phyloP scores from a whole-genome alignment of 202 grass and related monocot genomes.

The Setaria italica region DNA sequence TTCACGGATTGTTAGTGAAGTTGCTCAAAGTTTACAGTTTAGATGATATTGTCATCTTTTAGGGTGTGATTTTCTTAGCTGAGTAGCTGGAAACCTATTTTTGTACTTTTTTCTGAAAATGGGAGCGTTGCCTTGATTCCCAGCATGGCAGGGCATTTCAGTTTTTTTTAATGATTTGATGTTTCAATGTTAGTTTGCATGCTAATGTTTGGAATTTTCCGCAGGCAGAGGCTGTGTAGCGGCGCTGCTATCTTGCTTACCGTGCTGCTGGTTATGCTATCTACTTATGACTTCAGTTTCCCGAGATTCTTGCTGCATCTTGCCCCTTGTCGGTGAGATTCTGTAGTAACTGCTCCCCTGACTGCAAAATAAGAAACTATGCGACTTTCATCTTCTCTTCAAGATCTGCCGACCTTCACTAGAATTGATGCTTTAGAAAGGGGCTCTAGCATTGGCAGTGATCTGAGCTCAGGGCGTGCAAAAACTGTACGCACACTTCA shows the following conservation, averaged over 20 bases:
- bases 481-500: slow-evolving; percentile 74
- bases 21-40: not conserved
- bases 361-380: slow-evolving; percentile 51
- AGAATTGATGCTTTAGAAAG: slow-evolving; percentile 70
- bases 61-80: not conserved
- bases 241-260: slow-evolving; percentile 15
- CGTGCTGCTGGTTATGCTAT: slow-evolving; percentile 15
- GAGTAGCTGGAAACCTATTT: not conserved
- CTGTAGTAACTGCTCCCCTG: slow-evolving; percentile 6
- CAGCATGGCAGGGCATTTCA: not conserved
- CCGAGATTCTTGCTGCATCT: not conserved
- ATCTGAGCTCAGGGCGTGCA: slow-evolving; percentile 56
- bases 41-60: not conserved
- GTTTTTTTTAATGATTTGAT: not conserved
- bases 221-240: slow-evolving; percentile 30
- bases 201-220: slow-evolving; percentile 29
- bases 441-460: slow-evolving; percentile 59
- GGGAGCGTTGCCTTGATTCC: not conserved
- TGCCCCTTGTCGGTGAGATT: slow-evolving; percentile 20
- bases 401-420: slow-evolving; percentile 85
- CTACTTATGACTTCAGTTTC: slow-evolving; percentile 33
- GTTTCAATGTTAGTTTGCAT: not conserved
- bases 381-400: slow-evolving; percentile 85
- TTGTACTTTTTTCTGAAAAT: not conserved
- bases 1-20: not conserved